Percentiles rank a stretch among this genome's conserved stretches.
Evolutionary conservation across 495 filamentous ascomycete genomes (phyloP).

Genomic region (Trypethelium eluteriae): DNA sequence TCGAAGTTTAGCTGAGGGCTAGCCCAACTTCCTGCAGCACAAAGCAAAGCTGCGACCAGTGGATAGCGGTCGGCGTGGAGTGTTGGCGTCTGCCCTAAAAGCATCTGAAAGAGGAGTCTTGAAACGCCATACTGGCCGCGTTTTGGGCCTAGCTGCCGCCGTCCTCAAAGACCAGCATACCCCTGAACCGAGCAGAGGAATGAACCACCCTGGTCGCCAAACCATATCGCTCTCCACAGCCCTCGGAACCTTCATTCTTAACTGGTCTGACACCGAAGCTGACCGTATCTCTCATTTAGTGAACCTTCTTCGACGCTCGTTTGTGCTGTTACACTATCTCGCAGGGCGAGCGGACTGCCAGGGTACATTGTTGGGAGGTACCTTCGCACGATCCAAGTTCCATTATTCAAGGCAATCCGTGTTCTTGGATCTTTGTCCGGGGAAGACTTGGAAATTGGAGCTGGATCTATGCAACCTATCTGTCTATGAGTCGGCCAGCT

Average conservation of each 20-base stretch:
- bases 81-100: background rate
- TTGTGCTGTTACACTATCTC: background rate
- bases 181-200: slow-evolving; percentile 8
- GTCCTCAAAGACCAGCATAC: background rate
- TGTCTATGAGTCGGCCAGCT: background rate
- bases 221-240: background rate
- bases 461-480: background rate
- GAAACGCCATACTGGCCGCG: background rate
- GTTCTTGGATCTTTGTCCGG: background rate
- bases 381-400: background rate
- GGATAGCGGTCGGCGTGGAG: background rate
- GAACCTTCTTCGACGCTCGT: background rate
- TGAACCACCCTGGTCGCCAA: slow-evolving; percentile 4
- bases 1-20: too few species aligned
- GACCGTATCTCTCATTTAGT: background rate
- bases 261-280: background rate
- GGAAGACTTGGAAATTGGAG: background rate
- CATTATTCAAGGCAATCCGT: background rate
- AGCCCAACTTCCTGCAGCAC: background rate
- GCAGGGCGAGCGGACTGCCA: background rate
- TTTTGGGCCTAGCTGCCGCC: slow-evolving; percentile 7
- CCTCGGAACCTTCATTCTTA: background rate
- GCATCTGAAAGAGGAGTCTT: slow-evolving; percentile 1
- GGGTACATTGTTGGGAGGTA: background rate
- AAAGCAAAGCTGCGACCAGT: background rate